Evolutionary conservation across 768 basidiomycete species (phyloP).

Genomic region (Boletus pseudo-olivaceus): DNA sequence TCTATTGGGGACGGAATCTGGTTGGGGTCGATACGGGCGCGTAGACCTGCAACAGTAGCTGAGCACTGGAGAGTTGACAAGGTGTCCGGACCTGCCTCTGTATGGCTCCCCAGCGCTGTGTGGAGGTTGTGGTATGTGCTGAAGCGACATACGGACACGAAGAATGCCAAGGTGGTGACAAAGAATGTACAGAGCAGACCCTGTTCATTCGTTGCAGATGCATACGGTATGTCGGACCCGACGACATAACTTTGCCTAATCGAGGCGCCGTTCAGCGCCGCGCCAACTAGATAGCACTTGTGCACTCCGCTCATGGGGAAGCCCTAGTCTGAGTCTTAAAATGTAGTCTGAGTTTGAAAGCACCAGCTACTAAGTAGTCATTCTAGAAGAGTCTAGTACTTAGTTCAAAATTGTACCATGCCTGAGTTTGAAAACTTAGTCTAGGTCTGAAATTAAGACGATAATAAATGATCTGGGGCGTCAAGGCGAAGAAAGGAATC

Average conservation of each 20-base stretch:
- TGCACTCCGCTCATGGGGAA: no score
- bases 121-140: conserved; percentile 54
- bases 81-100: conserved; percentile 32
- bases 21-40: conserved; percentile 77
- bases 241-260: conserved; percentile 12
- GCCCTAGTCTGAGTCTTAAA: no score
- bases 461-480: no score
- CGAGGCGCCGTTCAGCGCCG: not conserved
- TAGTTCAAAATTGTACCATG: no score
- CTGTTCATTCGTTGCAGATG: conserved; percentile 4
- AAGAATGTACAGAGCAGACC: not conserved
- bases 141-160: conserved; percentile 16
- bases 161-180: not conserved
- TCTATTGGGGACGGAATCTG: conserved; percentile 93
- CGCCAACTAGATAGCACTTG: no score
- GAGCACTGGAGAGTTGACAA: not conserved
- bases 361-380: no score
- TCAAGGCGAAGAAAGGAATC: no score
- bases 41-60: conserved; percentile 50
- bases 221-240: not conserved
- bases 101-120: conserved; percentile 54
- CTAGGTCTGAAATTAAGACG: no score
- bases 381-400: no score
- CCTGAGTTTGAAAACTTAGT: no score
- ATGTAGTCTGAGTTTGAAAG: no score